These are phyloP conservation scores for Tausonia pullulans DNA, from an alignment of 1,284 basidiomycete genomes.

Conservation along the genomic window DNA sequence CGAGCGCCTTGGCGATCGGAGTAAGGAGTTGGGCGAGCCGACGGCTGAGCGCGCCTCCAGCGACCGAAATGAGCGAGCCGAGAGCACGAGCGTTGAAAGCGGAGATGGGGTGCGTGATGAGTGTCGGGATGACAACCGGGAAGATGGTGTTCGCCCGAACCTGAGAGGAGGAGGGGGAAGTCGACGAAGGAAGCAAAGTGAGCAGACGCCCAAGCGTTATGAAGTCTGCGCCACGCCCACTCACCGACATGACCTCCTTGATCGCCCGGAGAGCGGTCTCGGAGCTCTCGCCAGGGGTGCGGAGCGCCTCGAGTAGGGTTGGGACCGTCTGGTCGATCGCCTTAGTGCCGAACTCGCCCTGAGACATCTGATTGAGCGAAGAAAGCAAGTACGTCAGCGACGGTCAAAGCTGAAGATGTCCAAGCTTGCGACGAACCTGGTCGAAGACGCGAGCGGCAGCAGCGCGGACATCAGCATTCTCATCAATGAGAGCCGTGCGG, in stretches of 20 bases:
- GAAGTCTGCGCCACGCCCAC: no score
- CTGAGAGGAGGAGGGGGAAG: background rate
- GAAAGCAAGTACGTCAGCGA: no score
- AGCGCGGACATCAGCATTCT: constrained; percentile 71
- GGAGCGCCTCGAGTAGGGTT: constrained; percentile 82
- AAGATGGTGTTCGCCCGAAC: constrained; percentile 88
- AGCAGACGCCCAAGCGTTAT: no score
- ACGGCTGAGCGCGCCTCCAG: constrained; percentile 77
- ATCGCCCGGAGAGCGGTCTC: constrained; percentile 91
- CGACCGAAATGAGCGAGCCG: constrained; percentile 81
- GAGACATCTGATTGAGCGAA: constrained; percentile 52
- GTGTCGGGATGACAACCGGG: constrained; percentile 92
- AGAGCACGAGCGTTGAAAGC: constrained; percentile 93
- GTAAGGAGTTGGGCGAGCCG: constrained; percentile 64
- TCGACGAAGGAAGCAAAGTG: background rate
- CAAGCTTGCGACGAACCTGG: constrained; percentile 3
- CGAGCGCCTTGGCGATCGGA: constrained; percentile 58
- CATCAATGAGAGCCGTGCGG: constrained; percentile 76
- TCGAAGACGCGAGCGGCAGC: constrained; percentile 94
- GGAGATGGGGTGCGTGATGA: constrained; percentile 81
- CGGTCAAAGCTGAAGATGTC: no score
- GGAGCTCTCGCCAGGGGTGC: constrained; percentile 77
- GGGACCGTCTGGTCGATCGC: constrained; percentile 97
- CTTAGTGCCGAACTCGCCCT: constrained; percentile 66
- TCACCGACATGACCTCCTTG: constrained; percentile 72